Evolutionary conservation across 2,329 filamentous ascomycete species (phyloP).

Genomic region (Paramyrothecium sp.): DNA sequence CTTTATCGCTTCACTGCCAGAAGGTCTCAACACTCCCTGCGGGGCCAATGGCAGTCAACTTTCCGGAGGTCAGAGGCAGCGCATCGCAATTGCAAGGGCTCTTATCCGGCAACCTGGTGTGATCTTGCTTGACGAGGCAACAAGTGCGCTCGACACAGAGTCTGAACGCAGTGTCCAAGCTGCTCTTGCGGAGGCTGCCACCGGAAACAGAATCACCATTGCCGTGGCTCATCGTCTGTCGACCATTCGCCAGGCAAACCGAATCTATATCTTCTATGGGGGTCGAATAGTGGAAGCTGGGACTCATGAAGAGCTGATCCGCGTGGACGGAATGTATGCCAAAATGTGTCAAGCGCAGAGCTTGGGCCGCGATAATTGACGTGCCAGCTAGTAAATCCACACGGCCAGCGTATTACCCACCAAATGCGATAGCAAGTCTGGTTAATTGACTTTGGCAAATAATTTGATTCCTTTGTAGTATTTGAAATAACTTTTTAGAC

Average conservation of each 20-base stretch:
- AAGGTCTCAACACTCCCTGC: constrained; percentile 55
- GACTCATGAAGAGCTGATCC: constrained; percentile 5
- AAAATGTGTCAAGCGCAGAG: constrained; percentile 6
- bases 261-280: constrained; percentile 3
- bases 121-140: constrained; percentile 68
- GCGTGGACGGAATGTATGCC: not conserved
- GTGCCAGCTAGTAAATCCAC: no score
- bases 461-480: no score
- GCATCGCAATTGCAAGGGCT: constrained; percentile 64
- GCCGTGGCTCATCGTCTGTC: constrained; percentile 9
- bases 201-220: constrained; percentile 2
- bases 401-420: no score
- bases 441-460: no score
- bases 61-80: constrained; percentile 67
- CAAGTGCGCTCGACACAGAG: constrained; percentile 56
- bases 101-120: constrained; percentile 62
- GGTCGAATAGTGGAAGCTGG: constrained; percentile 5
- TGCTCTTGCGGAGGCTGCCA: constrained; percentile 5
- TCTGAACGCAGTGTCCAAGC: constrained; percentile 42
- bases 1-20: constrained; percentile 30
- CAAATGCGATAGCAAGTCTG: no score
- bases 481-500: no score
- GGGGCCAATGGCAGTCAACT: constrained; percentile 62
- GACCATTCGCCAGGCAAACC: constrained; percentile 4
- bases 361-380: no score